Evolutionary conservation across 2,329 filamentous ascomycete genomes (phyloP).

Genomic region (Trichoderma sp.): DNA sequence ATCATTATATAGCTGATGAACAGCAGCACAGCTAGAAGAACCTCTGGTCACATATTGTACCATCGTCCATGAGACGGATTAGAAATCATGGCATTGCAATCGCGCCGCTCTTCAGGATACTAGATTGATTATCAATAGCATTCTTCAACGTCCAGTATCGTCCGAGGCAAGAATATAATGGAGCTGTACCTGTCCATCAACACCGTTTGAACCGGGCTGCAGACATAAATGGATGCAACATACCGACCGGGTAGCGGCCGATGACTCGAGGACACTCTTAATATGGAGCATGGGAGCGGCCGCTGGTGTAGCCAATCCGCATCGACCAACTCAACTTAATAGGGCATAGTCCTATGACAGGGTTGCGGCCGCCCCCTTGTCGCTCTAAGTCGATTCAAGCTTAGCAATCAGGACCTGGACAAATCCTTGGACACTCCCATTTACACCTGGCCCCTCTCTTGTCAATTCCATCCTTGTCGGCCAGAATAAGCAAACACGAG

Average conservation of each 20-base stretch:
- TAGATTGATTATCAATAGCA: background rate
- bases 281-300: background rate
- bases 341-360: background rate
- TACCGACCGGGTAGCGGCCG: background rate
- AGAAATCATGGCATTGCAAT: background rate
- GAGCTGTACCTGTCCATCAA: background rate
- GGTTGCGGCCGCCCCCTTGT: slow-evolving; percentile 5
- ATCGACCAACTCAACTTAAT: background rate
- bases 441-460: background rate
- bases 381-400: background rate
- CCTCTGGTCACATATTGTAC: background rate
- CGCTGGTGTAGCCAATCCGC: background rate
- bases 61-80: background rate
- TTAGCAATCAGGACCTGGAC: background rate
- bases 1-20: background rate
- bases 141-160: background rate
- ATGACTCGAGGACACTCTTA: background rate
- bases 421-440: background rate
- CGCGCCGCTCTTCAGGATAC: background rate
- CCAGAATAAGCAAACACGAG: background rate
- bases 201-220: background rate
- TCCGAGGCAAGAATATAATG: background rate
- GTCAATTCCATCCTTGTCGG: background rate
- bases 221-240: background rate
- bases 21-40: no score